Percentiles rank a stretch among this genome's conserved stretches.
Conservation (phyloP, 1,284 basidiomycete species). For the Austroboletus novae-zelandiae region DNA sequence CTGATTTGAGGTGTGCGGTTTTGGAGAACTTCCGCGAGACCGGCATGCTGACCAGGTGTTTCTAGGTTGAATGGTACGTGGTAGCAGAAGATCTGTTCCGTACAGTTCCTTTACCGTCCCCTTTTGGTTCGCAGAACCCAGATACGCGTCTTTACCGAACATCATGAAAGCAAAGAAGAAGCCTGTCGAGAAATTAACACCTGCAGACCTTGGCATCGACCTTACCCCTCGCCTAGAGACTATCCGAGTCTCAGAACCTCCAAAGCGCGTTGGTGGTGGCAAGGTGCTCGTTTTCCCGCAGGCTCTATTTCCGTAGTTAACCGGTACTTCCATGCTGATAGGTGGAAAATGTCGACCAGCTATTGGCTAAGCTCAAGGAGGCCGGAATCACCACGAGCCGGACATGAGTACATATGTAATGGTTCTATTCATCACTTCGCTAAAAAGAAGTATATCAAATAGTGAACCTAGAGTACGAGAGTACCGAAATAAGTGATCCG, state of each 20-base stretch:
- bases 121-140: conserved; percentile 60
- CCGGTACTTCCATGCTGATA: conserved; percentile 21
- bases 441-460: background rate
- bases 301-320: background rate
- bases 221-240: conserved; percentile 82
- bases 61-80: conserved; percentile 58
- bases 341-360: conserved; percentile 86
- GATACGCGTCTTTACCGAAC: conserved; percentile 92
- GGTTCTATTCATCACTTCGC: conserved; percentile 3
- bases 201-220: conserved; percentile 83
- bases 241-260: conserved; percentile 89
- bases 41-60: conserved; percentile 2
- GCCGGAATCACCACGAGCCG: conserved; percentile 67
- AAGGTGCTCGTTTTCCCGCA: conserved; percentile 59
- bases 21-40: background rate
- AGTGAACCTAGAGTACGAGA: background rate
- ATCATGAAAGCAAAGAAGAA: conserved; percentile 99
- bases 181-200: conserved; percentile 82
- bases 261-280: conserved; percentile 86
- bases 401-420: conserved; percentile 11
- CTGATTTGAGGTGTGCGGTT: conserved; percentile 79
- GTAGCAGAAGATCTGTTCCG: background rate
- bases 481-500: conserved; percentile 14
- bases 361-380: conserved; percentile 88
- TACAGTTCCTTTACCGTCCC: background rate